A percentile compares a stretch with the other conserved stretches of the same genome.
phyloP scores from a whole-genome alignment of 1,284 basidiomycete species.

The Thecaphora thlaspeos region DNA sequence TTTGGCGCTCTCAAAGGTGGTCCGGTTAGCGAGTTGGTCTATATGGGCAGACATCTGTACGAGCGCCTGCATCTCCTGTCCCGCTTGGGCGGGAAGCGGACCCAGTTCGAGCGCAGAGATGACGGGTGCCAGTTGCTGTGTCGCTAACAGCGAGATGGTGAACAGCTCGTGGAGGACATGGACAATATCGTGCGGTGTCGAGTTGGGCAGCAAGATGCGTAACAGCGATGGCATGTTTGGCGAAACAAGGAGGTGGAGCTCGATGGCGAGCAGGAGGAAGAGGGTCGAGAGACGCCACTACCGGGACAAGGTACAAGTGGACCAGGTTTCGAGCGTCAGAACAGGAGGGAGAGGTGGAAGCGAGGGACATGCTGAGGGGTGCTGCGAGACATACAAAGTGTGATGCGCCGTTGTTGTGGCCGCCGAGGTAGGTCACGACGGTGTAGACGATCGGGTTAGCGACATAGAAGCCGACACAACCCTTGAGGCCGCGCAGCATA shows the following conservation, averaged over 20 bases:
- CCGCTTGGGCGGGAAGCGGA: no score
- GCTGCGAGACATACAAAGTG: conserved; percentile 66
- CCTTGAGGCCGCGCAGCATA: conserved; percentile 68
- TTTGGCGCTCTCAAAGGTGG: background rate
- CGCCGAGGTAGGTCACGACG: conserved; percentile 67
- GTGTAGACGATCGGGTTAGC: conserved; percentile 67
- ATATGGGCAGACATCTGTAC: background rate
- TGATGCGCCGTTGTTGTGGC: conserved; percentile 62
- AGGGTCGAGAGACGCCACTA: conserved; percentile 29
- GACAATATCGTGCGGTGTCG: conserved; percentile 72
- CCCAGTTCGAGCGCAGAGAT: conserved; percentile 61
- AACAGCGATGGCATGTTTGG: conserved; percentile 59
- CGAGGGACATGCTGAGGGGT: conserved; percentile 59
- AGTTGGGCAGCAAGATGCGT: conserved; percentile 65
- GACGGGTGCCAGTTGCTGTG: conserved; percentile 68
- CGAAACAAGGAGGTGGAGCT: conserved; percentile 47
- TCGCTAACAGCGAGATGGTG: conserved; percentile 69
- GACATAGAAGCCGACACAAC: conserved; percentile 72
- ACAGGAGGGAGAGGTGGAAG: conserved; percentile 38
- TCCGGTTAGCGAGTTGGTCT: background rate
- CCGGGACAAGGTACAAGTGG: conserved; percentile 24
- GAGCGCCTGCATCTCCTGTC: background rate
- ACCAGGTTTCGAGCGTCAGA: no score
- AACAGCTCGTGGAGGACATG: conserved; percentile 74
- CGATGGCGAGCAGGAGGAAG: conserved; percentile 26